Evolutionary conservation across 1,284 basidiomycete species (phyloP), one percentile per base, ranked within the genome.

Genomic region (Trametes versicolor): DNA sequence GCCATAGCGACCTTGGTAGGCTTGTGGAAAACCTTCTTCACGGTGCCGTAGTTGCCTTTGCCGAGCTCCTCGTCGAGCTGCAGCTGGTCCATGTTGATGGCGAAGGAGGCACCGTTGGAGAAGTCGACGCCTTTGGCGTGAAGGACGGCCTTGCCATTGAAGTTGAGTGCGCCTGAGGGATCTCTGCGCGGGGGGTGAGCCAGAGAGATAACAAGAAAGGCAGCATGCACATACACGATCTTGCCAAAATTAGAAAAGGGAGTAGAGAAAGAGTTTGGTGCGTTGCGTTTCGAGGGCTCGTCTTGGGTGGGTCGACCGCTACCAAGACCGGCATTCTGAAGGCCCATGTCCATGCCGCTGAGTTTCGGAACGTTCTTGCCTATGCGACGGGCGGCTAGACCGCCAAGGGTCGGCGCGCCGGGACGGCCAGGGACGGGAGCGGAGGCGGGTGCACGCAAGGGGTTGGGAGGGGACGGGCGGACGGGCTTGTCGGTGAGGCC

Each of bases 1-100:
- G 97, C 97, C 97, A 99, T 99, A 65, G 89, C 87, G 36, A 99
- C 96, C 60, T 96, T 96, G 4, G 96, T 99, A 15, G 96, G 96
- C 67, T 90, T 95, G 75, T 99, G 97, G 50, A 94, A 83, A 2
- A 98, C 97, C 76, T 94, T 95, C 82, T 97, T 96, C 6, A 99
- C 98, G 1, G 96, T 97, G 27, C 97, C 97, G 75, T 99, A 99
- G 77, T 98, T 98, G 48, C 97, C 97, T 74, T 92, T 92, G 41
- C 97, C 97, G 48, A 99, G 85, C 77, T 98, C 97, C 74, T 97
- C 94, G 63, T 95, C 85, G 62, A 99, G 86, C 74, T 95, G 87
- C 66, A 99, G 87, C 76, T 99, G 94, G 63, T 91, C 88, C 95
- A 98, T 98, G 78, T 97, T 98, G 82, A 99, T 98, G 66, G 90